Percentiles rank a stretch among this genome's conserved stretches.
phyloP scores from a whole-genome alignment of 495 filamentous ascomycete species.

The Parmelia sp. region DNA sequence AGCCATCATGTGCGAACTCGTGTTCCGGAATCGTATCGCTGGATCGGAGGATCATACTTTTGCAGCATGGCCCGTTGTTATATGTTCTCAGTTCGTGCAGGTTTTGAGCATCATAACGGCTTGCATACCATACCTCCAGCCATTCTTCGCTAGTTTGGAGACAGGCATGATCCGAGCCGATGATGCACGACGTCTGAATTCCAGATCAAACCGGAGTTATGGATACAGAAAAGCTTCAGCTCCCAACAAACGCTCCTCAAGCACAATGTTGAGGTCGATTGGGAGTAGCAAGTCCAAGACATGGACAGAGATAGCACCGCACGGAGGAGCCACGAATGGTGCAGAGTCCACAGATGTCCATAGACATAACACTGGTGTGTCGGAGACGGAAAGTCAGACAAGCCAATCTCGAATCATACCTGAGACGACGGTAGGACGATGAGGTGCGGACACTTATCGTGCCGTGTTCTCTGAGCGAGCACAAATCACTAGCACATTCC shows the following conservation, averaged over 20 bases:
- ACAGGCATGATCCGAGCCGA: constrained; percentile 23
- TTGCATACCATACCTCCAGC: constrained; percentile 23
- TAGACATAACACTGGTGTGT: background rate
- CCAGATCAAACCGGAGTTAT: background rate
- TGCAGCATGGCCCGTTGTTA: constrained; percentile 16
- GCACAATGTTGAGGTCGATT: background rate
- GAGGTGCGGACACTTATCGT: background rate
- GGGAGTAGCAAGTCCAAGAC: background rate
- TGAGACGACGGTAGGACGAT: background rate
- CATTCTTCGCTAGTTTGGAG: constrained; percentile 19
- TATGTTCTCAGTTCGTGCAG: constrained; percentile 17
- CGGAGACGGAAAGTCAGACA: background rate
- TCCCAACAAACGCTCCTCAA: background rate
- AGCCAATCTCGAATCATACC: background rate
- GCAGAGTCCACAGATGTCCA: background rate
- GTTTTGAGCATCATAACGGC: constrained; percentile 17
- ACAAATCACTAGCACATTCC: background rate
- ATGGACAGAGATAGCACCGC: background rate
- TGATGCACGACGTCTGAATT: background rate
- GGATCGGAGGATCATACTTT: constrained; percentile 15
- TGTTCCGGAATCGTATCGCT: constrained; percentile 11
- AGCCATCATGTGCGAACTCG: constrained; percentile 12
- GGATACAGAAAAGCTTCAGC: background rate
- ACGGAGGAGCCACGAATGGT: background rate
- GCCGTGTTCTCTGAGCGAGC: background rate